Evolutionary conservation across 208 protist genomes (phyloP), one percentile per base, ranked within the genome.

Genomic region (Vickermania spadyakhi): DNA sequence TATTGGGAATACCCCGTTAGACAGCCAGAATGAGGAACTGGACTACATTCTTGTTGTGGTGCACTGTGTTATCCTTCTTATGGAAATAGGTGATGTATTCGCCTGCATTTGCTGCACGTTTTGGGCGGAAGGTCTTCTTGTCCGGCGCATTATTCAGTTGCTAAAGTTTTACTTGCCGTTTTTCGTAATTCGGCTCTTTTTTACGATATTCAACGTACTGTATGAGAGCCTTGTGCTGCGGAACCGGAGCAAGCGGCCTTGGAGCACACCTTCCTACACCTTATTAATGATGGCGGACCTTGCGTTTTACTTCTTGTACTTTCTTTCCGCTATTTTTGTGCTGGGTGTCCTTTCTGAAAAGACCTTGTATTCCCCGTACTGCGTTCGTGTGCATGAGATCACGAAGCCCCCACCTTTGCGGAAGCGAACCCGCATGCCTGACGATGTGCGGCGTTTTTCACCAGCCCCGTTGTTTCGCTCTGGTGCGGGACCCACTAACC

Each of bases 321-420:
- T 13, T 22, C 14, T 72, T 25, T 31, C 31, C 2, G 13, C 30
- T 0, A n/a, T 72, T 1, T 52, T 59, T 28, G 52, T 52, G 18
- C 28, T 68, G 18, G 59, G 53, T 5, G 54, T 56, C 21, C 26
- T 65, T n/a, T 60, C 51, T 29, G 60, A 65, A 21, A 66, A 60
- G 28, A 59, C 59, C 30, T 41, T 60, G 0, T 66, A 70, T 31
- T 29, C 56, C 3, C 36, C 31, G 1, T 49, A 14, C 41, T 11
- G 42, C 55, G 13, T 7, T 23, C 21, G 11, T 23, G 13, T 55
- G 21, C n/a, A n/a, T n/a, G n/a, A n/a, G n/a, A n/a, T n/a, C n/a
- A n/a, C n/a, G n/a, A 13, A 11, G n/a, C 21, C 51, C n/a, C 51
- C 13, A 7, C 51, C 21, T 23, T 7, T 55, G 51, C 21, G 51